Base-by-base conservation (phyloP, 2,329 filamentous ascomycete genomes). In the Daldinia sp. region DNA sequence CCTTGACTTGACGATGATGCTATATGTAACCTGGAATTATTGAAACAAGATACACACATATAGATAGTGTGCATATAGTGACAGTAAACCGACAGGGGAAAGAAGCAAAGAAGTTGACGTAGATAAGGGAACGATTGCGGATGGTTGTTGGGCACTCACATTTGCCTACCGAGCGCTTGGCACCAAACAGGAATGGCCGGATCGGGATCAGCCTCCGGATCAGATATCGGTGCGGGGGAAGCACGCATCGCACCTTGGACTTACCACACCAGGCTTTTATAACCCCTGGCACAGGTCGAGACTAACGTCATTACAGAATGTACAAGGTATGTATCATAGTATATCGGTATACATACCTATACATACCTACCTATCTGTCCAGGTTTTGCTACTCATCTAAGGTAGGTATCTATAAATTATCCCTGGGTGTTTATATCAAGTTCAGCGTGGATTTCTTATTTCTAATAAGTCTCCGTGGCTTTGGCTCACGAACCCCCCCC, bases 141-240 rank as follows among this genome's bases (percentile, higher is more conserved):
- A n/a, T n/a, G 11, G 23, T n/a, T 3, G 35, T 39, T 21, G 35
- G 23, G n/a, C n/a, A 43, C 10, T 2, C 5, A 13, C 25, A 21
- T 3, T 15, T 21, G 3, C 25, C 21, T 11, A 43, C 21, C 19
- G 19, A 21, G 10, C 11, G 39, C 39, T 43, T 41, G n/a, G 23
- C 50, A 39, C 15, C 23, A 23, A 19, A 58, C 37, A 37, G 49
- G 56, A 15, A 34, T 34, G 53, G 51, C 15, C 35, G 35, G 45
- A 51, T 43, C 39, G 21, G 39, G 15, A 13, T 43, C 39, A 43
- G 9, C 37, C 37, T 41, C 56, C 37, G 37, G 21, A 23, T 25
- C 45, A 30, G 23, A 35, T n/a, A 43, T 37, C 43, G 52, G 45
- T 53, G 56, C 39, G 47, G 58, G 52, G 58, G 35, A 45, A 21